These are phyloP conservation scores for Vaccinium vitisidaea DNA, from an alignment of 148 eudicot species.

Conservation along the genomic window DNA sequence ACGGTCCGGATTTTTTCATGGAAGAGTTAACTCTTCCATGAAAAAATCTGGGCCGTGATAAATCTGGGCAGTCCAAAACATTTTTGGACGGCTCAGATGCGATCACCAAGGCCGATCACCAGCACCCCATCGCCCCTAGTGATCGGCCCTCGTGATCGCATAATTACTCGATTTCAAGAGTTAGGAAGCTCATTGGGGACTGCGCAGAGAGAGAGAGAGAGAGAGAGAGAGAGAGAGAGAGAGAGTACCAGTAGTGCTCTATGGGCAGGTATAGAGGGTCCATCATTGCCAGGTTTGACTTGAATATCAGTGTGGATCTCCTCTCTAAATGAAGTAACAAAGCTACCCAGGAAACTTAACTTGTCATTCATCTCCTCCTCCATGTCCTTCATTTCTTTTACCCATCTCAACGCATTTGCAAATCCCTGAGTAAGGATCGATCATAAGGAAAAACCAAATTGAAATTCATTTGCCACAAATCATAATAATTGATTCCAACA, in stretches of 20 bases:
- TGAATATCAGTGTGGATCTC: slow-evolving; percentile 76
- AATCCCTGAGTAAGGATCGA: slow-evolving; percentile 49
- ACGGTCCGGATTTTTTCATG: no score
- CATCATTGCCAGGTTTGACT: slow-evolving; percentile 67
- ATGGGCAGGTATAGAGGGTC: slow-evolving; percentile 73
- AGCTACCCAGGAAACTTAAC: slow-evolving; percentile 52
- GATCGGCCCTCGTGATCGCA: no score
- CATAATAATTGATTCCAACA: not conserved
- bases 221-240: not conserved
- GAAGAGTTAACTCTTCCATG: no score
- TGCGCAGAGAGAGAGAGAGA: no score
- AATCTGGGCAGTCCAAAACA: no score
- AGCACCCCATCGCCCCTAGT: no score
- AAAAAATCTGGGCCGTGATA: no score
- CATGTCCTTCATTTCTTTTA: slow-evolving; percentile 75
- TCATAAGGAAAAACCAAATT: not conserved
- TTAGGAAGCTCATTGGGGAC: no score
- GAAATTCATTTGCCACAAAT: no score
- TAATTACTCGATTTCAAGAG: no score
- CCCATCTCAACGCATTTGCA: slow-evolving; percentile 68
- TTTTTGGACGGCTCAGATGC: no score
- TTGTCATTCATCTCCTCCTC: slow-evolving; percentile 68
- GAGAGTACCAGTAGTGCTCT: slow-evolving; percentile 62
- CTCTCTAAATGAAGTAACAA: slow-evolving; percentile 56
- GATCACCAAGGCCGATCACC: no score